Percentiles rank a stretch among this genome's conserved stretches.
These are phyloP conservation scores for Plasmodium gaboni DNA, from an alignment of 169 alveolate species.

Conservation along the genomic window DNA sequence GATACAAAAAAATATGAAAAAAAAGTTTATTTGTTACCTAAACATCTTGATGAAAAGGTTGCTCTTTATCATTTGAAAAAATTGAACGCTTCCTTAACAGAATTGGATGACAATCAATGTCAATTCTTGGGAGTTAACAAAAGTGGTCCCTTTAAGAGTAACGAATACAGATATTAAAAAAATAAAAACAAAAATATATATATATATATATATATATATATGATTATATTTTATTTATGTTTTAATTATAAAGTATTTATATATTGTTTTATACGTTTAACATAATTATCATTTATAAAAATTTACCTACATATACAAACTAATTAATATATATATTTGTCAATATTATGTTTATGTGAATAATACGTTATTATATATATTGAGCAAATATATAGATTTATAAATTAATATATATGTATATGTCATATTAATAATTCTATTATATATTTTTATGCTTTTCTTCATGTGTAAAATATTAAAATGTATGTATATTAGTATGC, in stretches of 20 bases:
- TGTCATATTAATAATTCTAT: too few relatives aligned
- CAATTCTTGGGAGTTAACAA: constrained; percentile 93
- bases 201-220: background rate
- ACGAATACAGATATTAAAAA: constrained; percentile 93
- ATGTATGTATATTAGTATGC: too few relatives aligned
- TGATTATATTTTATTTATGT: background rate
- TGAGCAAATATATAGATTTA: too few relatives aligned
- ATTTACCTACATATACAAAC: too few relatives aligned
- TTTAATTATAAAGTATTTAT: background rate
- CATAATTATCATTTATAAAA: too few relatives aligned
- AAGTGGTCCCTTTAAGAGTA: constrained; percentile 97
- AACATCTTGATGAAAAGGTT: constrained; percentile 97
- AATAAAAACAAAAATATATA: background rate
- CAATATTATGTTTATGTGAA: too few relatives aligned
- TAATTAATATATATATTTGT: too few relatives aligned
- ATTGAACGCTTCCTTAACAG: constrained; percentile 95
- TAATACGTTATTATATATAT: too few relatives aligned
- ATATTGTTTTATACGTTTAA: too few relatives aligned
- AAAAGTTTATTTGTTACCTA: constrained; percentile 95
- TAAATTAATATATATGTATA: too few relatives aligned
- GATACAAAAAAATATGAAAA: constrained; percentile 80
- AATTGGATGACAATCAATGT: constrained; percentile 94
- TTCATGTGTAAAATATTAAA: too few relatives aligned
- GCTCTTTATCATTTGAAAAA: constrained; percentile 96
- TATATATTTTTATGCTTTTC: too few relatives aligned